phyloP scores from a whole-genome alignment of 2,329 filamentous ascomycete species.

The Dryadomyces sulphureus region DNA sequence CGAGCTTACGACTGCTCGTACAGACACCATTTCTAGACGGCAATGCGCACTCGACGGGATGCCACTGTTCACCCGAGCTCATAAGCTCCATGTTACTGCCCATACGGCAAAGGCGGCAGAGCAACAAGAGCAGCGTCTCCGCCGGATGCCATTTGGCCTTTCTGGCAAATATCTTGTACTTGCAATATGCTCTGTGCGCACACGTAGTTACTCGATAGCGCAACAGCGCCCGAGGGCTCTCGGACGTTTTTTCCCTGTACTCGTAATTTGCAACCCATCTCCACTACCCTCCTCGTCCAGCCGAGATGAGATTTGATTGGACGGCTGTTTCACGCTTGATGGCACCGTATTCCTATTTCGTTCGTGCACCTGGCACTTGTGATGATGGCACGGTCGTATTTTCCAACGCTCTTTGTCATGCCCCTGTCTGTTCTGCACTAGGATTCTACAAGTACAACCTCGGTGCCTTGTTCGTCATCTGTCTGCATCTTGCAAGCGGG shows the following conservation, averaged over 20 bases:
- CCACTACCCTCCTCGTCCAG: not conserved
- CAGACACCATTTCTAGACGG: too few relatives aligned
- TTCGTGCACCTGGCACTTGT: not conserved
- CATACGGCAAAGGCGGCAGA: not conserved
- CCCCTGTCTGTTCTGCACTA: not conserved
- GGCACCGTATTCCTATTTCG: not conserved
- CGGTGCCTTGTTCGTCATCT: too few relatives aligned
- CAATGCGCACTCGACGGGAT: too few relatives aligned
- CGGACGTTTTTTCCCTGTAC: not conserved
- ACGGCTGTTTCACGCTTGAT: not conserved
- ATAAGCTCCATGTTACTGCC: not conserved
- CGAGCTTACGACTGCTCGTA: too few relatives aligned
- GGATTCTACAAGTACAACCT: too few relatives aligned
- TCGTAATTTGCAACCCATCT: too few relatives aligned
- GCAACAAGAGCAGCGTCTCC: not conserved
- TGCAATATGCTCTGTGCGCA: not conserved
- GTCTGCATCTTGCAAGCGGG: too few relatives aligned
- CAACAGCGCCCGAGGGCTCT: constrained; percentile 2
- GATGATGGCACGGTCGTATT: not conserved
- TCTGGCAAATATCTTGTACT: not conserved
- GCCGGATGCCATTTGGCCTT: not conserved
- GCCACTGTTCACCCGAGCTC: too few relatives aligned
- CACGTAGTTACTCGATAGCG: too few relatives aligned
- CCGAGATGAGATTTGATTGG: not conserved
- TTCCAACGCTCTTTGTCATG: not conserved